phyloP scores from a whole-genome alignment of 2,329 filamentous ascomycete species.

The Cordyceps militaris region DNA sequence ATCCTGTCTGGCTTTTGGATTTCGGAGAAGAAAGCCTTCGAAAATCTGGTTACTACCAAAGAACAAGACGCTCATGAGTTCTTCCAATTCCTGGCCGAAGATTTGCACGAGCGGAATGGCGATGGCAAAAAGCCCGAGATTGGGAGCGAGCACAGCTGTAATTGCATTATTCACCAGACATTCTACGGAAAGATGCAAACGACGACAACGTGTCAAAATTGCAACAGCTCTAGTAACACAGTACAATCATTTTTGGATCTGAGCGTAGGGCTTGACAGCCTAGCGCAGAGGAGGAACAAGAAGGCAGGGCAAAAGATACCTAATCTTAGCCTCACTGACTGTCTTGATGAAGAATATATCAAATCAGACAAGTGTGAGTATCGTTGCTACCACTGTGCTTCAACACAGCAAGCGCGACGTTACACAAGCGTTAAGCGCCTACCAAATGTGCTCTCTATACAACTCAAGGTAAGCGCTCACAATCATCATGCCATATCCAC shows the following conservation, averaged over 20 bases:
- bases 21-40: slow-evolving; percentile 63
- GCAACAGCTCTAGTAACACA: slow-evolving; percentile 72
- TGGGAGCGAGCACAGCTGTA: slow-evolving; percentile 60
- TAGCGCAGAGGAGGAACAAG: slow-evolving; percentile 58
- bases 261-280: slow-evolving; percentile 73
- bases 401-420: slow-evolving; percentile 71
- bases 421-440: slow-evolving; percentile 77
- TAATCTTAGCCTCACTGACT: slow-evolving; percentile 54
- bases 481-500: background rate
- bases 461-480: slow-evolving; percentile 66
- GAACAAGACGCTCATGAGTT: slow-evolving; percentile 98
- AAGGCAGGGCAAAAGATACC: slow-evolving; percentile 42
- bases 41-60: slow-evolving; percentile 78
- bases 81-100: slow-evolving; percentile 90
- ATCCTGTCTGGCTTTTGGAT: slow-evolving; percentile 89
- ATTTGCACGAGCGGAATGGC: slow-evolving; percentile 76
- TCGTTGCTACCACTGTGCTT: slow-evolving; percentile 73
- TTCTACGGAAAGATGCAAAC: slow-evolving; percentile 90
- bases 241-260: slow-evolving; percentile 88
- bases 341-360: slow-evolving; percentile 80
- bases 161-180: slow-evolving; percentile 87
- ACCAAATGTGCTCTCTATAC: slow-evolving; percentile 84
- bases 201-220: slow-evolving; percentile 85
- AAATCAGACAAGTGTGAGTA: slow-evolving; percentile 84
- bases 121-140: slow-evolving; percentile 57